Conservation (phyloP, 768 basidiomycete genomes). For the Leccinum barrowsii region DNA sequence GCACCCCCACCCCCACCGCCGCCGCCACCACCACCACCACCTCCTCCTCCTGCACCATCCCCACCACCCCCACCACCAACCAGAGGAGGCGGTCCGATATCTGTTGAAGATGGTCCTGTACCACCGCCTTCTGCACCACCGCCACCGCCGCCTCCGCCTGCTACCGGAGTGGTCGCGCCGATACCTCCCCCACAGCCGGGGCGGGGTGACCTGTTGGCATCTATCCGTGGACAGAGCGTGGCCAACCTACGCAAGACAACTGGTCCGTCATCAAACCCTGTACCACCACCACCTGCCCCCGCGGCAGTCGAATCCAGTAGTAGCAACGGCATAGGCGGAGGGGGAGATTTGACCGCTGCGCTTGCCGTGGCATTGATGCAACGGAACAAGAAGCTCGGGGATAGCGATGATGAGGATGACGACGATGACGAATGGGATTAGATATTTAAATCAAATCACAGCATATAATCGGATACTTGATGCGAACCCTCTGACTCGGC, state of each 20-base stretch:
- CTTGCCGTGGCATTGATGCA: slow-evolving; percentile 79
- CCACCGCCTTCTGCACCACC: slow-evolving; percentile 33
- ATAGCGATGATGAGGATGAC: slow-evolving; percentile 78
- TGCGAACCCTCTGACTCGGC: not conserved
- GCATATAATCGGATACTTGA: slow-evolving; percentile 7
- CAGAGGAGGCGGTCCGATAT: slow-evolving; percentile 14
- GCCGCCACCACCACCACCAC: slow-evolving; percentile 29
- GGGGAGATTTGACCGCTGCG: slow-evolving; percentile 76
- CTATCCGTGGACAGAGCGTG: slow-evolving; percentile 80
- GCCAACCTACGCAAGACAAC: slow-evolving; percentile 57
- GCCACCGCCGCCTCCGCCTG: slow-evolving; percentile 39
- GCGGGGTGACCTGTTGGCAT: slow-evolving; percentile 64
- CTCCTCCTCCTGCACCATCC: slow-evolving; percentile 25
- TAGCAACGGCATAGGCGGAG: slow-evolving; percentile 35
- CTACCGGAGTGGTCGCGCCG: slow-evolving; percentile 26
- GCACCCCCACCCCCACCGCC: slow-evolving; percentile 41
- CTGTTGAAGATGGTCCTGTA: slow-evolving; percentile 22
- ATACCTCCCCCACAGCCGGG: slow-evolving; percentile 52
- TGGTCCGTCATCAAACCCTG: slow-evolving; percentile 29
- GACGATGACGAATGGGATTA: slow-evolving; percentile 66
- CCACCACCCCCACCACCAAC: slow-evolving; percentile 28
- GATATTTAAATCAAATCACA: slow-evolving; percentile 9
- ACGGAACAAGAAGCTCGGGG: slow-evolving; percentile 83
- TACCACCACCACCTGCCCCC: slow-evolving; percentile 31
- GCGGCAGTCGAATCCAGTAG: slow-evolving; percentile 30